phyloP scores from a whole-genome alignment of 2,329 filamentous ascomycete genomes.

The Aureobasidium sp. region DNA sequence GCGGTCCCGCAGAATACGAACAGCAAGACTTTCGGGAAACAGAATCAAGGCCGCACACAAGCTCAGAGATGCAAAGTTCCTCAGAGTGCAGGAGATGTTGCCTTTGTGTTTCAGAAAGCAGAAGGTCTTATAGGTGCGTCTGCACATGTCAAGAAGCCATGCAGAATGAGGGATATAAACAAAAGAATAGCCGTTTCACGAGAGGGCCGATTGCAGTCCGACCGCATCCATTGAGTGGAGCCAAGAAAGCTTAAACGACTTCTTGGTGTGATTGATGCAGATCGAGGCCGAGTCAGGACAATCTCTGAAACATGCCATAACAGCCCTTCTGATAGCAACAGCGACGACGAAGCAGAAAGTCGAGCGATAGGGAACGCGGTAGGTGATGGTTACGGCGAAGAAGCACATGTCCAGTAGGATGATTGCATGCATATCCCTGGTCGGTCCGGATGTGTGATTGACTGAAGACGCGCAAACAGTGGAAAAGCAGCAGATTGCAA shows the following conservation, averaged over 20 bases:
- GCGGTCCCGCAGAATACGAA: background rate
- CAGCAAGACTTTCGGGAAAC: background rate
- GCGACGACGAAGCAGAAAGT: background rate
- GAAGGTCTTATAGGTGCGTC: no score
- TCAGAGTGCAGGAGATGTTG: no score
- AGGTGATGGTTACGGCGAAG: background rate
- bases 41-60: no score
- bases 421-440: no score
- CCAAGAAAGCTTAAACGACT: slow-evolving; percentile 12
- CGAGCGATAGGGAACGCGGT: background rate
- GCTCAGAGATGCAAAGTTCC: no score
- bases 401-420: background rate
- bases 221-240: background rate
- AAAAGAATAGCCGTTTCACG: no score
- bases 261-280: background rate
- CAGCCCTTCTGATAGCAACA: background rate
- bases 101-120: no score
- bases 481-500: no score
- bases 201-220: no score
- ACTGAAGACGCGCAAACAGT: background rate
- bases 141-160: no score
- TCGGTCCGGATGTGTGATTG: background rate
- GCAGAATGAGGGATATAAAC: no score
- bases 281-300: background rate
- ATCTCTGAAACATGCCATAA: background rate